These are phyloP conservation scores for Euphorbia tirucalli DNA, from an alignment of 345 rosid genomes.

Conservation along the genomic window DNA sequence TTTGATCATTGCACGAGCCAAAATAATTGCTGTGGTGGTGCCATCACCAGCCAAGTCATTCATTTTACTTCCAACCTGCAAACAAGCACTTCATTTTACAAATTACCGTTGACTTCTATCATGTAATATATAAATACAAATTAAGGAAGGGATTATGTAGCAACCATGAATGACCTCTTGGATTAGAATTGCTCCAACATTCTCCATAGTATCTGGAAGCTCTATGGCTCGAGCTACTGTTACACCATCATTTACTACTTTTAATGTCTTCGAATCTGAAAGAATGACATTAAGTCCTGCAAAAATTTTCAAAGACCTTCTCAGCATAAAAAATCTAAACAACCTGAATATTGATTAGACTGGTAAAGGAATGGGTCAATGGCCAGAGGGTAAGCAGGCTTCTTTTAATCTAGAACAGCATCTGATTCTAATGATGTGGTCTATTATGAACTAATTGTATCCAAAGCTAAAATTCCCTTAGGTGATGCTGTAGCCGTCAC, in stretches of 20 bases:
- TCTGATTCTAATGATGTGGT: too few relatives aligned
- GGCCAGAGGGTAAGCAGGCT: not conserved
- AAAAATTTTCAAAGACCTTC: slow-evolving; percentile 18
- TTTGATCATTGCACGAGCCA: slow-evolving; percentile 79
- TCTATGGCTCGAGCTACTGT: slow-evolving; percentile 71
- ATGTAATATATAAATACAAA: slow-evolving; percentile 1
- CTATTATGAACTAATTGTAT: not conserved
- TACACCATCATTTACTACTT: slow-evolving; percentile 83
- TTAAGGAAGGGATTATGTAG: slow-evolving; percentile 29
- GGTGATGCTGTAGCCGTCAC: not conserved
- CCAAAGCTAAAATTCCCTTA: not conserved
- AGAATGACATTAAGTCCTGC: slow-evolving; percentile 84
- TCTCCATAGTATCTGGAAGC: slow-evolving; percentile 72
- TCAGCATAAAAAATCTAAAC: slow-evolving; percentile 17
- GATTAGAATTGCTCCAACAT: slow-evolving; percentile 70
- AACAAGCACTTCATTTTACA: slow-evolving; percentile 20
- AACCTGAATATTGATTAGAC: not conserved
- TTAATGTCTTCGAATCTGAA: slow-evolving; percentile 52
- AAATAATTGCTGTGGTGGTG: slow-evolving; percentile 75
- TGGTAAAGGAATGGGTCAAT: not conserved
- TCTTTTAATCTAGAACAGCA: not conserved
- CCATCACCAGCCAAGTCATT: slow-evolving; percentile 91
- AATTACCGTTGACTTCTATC: not conserved
- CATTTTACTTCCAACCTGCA: slow-evolving; percentile 79
- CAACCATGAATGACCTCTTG: slow-evolving; percentile 87